Evolutionary conservation across 805 yeast genomes (phyloP).

Genomic region (Saccharomycopsis malanga): DNA sequence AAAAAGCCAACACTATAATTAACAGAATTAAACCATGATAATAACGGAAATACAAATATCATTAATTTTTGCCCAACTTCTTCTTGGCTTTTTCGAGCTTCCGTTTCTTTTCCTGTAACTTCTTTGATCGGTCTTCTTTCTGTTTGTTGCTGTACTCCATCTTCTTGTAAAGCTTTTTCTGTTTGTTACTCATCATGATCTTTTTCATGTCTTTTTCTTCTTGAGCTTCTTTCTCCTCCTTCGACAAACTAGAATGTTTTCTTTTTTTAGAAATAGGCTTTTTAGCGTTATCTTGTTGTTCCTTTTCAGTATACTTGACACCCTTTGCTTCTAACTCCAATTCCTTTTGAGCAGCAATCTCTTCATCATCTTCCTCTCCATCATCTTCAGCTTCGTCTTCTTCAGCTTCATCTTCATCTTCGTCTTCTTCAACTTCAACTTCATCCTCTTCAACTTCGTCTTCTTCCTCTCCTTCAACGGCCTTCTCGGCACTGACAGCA

Average conservation of each 20-base stretch:
- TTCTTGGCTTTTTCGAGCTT: slow-evolving; percentile 18
- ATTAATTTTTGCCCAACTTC: background rate
- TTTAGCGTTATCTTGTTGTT: slow-evolving; percentile 27
- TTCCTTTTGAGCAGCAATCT: slow-evolving; percentile 63
- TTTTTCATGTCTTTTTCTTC: slow-evolving; percentile 88
- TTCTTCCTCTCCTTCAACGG: slow-evolving; percentile 37
- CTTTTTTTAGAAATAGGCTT: slow-evolving; percentile 34
- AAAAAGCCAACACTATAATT: background rate
- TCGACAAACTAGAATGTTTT: slow-evolving; percentile 33
- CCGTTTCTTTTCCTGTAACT: slow-evolving; percentile 28
- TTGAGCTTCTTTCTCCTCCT: slow-evolving; percentile 47
- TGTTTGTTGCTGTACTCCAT: slow-evolving; percentile 87
- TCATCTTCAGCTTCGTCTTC: slow-evolving; percentile 41
- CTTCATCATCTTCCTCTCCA: slow-evolving; percentile 51
- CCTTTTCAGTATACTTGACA: slow-evolving; percentile 58
- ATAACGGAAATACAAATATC: background rate
- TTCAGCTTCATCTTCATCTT: slow-evolving; percentile 43
- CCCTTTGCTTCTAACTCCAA: slow-evolving; percentile 89
- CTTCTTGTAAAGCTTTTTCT: slow-evolving; percentile 87
- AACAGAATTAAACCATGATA: background rate
- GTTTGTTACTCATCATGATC: slow-evolving; percentile 98
- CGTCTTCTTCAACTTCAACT: slow-evolving; percentile 47
- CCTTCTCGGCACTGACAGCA: slow-evolving; percentile 39
- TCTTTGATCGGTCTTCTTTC: slow-evolving; percentile 59
- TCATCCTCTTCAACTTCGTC: slow-evolving; percentile 45